Conservation (phyloP, 2,329 filamentous ascomycete genomes). For the Cladosporium velox region DNA sequence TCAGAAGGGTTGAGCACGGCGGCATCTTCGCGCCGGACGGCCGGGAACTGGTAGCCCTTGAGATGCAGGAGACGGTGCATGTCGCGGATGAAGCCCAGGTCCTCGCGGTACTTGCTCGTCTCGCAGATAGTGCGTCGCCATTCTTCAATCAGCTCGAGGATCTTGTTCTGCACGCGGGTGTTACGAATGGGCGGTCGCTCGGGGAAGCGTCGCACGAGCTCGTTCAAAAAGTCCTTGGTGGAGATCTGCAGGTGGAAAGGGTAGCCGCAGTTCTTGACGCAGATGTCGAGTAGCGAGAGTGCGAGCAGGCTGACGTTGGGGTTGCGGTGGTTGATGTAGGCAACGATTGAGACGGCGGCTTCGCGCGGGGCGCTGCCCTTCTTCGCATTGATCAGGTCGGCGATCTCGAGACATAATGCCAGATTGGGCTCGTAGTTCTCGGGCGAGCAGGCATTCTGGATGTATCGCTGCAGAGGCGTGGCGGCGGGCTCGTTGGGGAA, state of each 20-base stretch:
- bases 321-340: conserved; percentile 95
- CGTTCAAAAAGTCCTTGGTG: conserved; percentile 98
- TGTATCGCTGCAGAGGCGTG: conserved; percentile 90
- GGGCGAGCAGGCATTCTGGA: conserved; percentile 92
- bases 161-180: conserved; percentile 85
- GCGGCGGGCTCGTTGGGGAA: conserved; percentile 75
- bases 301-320: conserved; percentile 91
- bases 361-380: conserved; percentile 95
- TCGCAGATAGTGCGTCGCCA: conserved; percentile 98
- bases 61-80: conserved; percentile 96
- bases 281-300: conserved; percentile 89
- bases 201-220: conserved; percentile 92
- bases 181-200: conserved; percentile 86
- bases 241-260: conserved; percentile 98
- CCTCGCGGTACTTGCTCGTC: conserved; percentile 95
- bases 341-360: conserved; percentile 88
- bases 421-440: conserved; percentile 98
- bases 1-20: conserved; percentile 96
- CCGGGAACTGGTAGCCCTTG: conserved; percentile 95
- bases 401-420: conserved; percentile 91
- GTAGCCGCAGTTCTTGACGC: conserved; percentile 99
- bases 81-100: conserved; percentile 91
- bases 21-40: conserved; percentile 88
- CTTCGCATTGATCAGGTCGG: conserved; percentile 95
- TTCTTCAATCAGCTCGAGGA: conserved; percentile 95